These are phyloP conservation scores for Phytophthora cryptogea DNA, from an alignment of 352 stramenopile genomes.

Conservation along the genomic window DNA sequence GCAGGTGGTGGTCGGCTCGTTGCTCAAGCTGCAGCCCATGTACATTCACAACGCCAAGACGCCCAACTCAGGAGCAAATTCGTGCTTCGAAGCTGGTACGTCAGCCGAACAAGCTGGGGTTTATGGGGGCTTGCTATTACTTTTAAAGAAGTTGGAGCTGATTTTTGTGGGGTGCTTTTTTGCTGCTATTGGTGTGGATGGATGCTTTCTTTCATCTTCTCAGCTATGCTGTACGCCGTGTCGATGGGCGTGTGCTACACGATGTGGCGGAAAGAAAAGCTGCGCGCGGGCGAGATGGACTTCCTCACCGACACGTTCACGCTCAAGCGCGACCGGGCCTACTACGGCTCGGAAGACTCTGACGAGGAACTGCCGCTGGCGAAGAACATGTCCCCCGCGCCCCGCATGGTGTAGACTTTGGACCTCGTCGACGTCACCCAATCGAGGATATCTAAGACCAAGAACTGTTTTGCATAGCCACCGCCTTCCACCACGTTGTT, in stretches of 20 bases:
- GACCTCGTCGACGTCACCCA: slow-evolving; percentile 9
- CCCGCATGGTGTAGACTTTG: slow-evolving; percentile 30
- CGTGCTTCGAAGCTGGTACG: slow-evolving; percentile 81
- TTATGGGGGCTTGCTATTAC: background rate
- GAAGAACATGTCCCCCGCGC: slow-evolving; percentile 66
- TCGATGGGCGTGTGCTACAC: slow-evolving; percentile 54
- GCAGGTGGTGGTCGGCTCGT: slow-evolving; percentile 66
- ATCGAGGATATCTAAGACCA: slow-evolving; percentile 31
- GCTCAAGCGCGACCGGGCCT: slow-evolving; percentile 55
- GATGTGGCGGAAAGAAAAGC: slow-evolving; percentile 61
- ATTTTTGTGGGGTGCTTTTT: slow-evolving; percentile 9
- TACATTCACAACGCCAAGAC: slow-evolving; percentile 78
- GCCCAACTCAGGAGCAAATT: slow-evolving; percentile 69
- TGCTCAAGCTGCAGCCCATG: slow-evolving; percentile 77
- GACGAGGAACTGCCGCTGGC: slow-evolving; percentile 72
- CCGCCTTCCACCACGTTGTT: background rate
- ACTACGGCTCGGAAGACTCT: slow-evolving; percentile 72
- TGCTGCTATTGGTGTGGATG: slow-evolving; percentile 5
- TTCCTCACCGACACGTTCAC: slow-evolving; percentile 50
- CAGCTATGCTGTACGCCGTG: slow-evolving; percentile 63
- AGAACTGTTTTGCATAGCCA: slow-evolving; percentile 29
- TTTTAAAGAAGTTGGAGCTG: background rate
- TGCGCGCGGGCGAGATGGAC: slow-evolving; percentile 42
- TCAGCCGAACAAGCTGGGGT: background rate
- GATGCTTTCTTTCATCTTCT: background rate